Conservation (phyloP, 1,139 yeast species). For the Diutina scorzettiae region DNA sequence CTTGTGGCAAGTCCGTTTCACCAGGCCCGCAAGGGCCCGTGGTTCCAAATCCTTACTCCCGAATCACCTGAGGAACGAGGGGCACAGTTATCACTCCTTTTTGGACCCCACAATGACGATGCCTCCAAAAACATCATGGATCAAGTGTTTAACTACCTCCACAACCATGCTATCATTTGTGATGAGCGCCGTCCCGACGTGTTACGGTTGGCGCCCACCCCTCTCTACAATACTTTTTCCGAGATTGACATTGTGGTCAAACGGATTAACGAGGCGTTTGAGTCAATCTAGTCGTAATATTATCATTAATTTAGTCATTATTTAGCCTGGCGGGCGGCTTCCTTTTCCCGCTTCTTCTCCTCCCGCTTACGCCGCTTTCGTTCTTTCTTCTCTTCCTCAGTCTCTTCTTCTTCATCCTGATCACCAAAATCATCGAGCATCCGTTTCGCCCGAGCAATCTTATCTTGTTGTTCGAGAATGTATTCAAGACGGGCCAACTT, state of each 20-base stretch:
- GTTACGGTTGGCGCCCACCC: constrained; percentile 72
- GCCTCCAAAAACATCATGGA: constrained; percentile 45
- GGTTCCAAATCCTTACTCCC: constrained; percentile 71
- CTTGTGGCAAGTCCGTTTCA: constrained; percentile 35
- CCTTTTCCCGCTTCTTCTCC: constrained; percentile 5
- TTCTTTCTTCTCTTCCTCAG: constrained; percentile 4
- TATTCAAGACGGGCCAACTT: constrained; percentile 81
- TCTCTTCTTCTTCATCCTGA: constrained; percentile 19
- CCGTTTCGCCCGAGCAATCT: constrained; percentile 70
- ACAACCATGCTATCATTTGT: constrained; percentile 53
- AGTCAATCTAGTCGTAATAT: constrained; percentile 7
- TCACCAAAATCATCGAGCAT: constrained; percentile 40
- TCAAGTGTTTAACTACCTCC: constrained; percentile 37
- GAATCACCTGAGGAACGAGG: constrained; percentile 48
- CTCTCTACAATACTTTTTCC: constrained; percentile 65
- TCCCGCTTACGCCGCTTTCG: neutral
- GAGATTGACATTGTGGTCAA: constrained; percentile 44
- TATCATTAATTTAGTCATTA: neutral
- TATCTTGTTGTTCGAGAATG: constrained; percentile 59
- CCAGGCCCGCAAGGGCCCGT: constrained; percentile 19
- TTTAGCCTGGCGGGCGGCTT: neutral
- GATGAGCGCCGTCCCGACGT: constrained; percentile 90
- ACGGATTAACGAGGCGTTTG: constrained; percentile 30
- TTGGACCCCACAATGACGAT: constrained; percentile 39
- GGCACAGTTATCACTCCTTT: constrained; percentile 65